These are phyloP conservation scores for Lithospermum erythrorhizon DNA, from an alignment of 257 asterid genomes.

Conservation along the genomic window DNA sequence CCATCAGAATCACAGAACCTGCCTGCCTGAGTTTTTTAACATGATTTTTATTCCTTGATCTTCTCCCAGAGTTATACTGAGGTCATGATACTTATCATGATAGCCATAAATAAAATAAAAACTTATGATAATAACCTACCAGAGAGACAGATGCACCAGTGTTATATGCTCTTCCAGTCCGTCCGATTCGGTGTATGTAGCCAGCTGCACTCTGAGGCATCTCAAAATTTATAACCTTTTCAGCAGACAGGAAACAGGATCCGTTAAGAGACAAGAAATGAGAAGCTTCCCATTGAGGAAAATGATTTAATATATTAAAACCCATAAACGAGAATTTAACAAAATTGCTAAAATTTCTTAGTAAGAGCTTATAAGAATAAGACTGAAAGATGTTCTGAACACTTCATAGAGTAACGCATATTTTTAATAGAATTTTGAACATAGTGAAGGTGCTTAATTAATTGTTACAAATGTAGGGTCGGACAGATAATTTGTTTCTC, in stretches of 20 bases:
- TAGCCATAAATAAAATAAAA: neutral
- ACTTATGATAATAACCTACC: constrained; percentile 37
- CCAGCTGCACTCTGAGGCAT: constrained; percentile 83
- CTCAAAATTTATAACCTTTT: constrained; percentile 80
- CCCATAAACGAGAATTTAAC: too few species aligned
- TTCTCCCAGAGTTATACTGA: too few species aligned
- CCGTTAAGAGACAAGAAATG: neutral
- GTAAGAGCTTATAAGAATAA: too few species aligned
- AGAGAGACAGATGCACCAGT: constrained; percentile 94
- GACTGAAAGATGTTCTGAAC: neutral
- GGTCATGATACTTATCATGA: neutral
- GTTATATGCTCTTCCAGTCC: constrained; percentile 90
- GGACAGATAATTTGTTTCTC: too few species aligned
- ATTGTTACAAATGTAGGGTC: too few species aligned
- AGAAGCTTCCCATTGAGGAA: neutral
- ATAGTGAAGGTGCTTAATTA: too few species aligned
- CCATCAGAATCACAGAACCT: neutral
- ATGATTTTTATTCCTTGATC: too few species aligned
- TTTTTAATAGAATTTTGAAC: neutral
- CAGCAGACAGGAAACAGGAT: constrained; percentile 4
- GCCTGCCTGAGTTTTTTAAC: too few species aligned
- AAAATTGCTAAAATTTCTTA: too few species aligned
- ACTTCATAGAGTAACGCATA: neutral
- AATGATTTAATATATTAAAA: too few species aligned
- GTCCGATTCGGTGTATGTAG: constrained; percentile 95